Percentiles rank a stretch among this genome's conserved stretches.
These are phyloP conservation scores for Lablab purpureus DNA, from an alignment of 306 rosid genomes.

Conservation along the genomic window DNA sequence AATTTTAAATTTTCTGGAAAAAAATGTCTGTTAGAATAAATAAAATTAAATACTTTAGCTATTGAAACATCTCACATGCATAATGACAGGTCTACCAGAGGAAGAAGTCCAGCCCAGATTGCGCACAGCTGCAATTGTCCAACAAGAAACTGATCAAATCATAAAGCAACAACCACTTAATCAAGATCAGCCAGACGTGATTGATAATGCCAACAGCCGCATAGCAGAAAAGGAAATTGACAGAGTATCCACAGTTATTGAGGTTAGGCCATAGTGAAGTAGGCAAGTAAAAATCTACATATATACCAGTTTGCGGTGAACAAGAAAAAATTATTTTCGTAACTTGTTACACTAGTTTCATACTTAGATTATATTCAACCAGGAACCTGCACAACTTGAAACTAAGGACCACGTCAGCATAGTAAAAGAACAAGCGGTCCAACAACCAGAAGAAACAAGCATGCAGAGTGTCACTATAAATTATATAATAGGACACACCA, in stretches of 20 bases:
- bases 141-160: neutral
- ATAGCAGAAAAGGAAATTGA: neutral
- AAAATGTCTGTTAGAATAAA: neutral
- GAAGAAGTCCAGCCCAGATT: neutral
- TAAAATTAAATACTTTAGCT: neutral
- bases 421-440: neutral
- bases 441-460: neutral
- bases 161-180: neutral
- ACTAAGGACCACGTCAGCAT: neutral
- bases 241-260: neutral
- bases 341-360: neutral
- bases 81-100: conserved; percentile 19
- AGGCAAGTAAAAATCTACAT: neutral
- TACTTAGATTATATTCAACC: neutral
- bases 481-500: neutral
- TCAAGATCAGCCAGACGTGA: neutral
- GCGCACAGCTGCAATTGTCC: neutral
- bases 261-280: conserved; percentile 2
- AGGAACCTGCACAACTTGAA: neutral
- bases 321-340: neutral
- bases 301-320: neutral
- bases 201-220: neutral
- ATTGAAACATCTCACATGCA: neutral
- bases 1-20: neutral
- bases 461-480: neutral